A percentile compares a stretch with the other conserved stretches of the same genome.
Conservation (phyloP, 495 filamentous ascomycete species). For the Bathelium albidoporum region DNA sequence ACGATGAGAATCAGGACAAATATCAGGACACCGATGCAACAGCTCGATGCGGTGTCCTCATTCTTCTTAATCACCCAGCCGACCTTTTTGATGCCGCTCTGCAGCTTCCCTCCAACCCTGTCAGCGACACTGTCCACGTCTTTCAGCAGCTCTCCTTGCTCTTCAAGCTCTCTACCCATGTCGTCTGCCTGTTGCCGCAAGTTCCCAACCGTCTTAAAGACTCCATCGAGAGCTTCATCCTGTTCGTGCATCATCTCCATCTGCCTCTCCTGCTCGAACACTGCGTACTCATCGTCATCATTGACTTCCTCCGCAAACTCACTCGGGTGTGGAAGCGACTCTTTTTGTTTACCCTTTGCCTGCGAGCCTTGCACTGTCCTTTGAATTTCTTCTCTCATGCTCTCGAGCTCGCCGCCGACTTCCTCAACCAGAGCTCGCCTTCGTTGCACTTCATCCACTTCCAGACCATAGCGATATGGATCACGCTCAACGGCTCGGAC, state of each 20-base stretch:
- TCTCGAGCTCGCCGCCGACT: conserved; percentile 75
- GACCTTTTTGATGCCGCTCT: conserved; percentile 76
- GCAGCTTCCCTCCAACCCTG: conserved; percentile 74
- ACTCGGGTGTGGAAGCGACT: conserved; percentile 54
- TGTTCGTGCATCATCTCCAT: conserved; percentile 87
- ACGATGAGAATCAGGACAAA: conserved; percentile 23
- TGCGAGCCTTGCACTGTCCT: conserved; percentile 39
- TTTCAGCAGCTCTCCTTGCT: conserved; percentile 74
- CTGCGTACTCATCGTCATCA: conserved; percentile 58
- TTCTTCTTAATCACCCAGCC: conserved; percentile 77
- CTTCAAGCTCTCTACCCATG: conserved; percentile 92
- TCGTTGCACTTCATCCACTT: conserved; percentile 69
- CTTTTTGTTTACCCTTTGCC: conserved; percentile 21
- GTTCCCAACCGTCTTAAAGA: conserved; percentile 86
- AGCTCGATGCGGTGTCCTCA: conserved; percentile 79
- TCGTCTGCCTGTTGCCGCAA: conserved; percentile 79
- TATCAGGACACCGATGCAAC: conserved; percentile 57
- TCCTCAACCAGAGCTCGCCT: conserved; percentile 78
- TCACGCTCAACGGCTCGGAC: conserved; percentile 83
- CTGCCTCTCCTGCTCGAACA: conserved; percentile 88
- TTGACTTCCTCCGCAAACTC: conserved; percentile 45
- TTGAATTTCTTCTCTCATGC: conserved; percentile 74
- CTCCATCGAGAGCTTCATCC: conserved; percentile 83
- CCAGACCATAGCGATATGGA: conserved; percentile 80
- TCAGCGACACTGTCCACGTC: conserved; percentile 73